These are phyloP conservation scores for Salix purpurea DNA, from an alignment of 345 rosid genomes.

Conservation along the genomic window DNA sequence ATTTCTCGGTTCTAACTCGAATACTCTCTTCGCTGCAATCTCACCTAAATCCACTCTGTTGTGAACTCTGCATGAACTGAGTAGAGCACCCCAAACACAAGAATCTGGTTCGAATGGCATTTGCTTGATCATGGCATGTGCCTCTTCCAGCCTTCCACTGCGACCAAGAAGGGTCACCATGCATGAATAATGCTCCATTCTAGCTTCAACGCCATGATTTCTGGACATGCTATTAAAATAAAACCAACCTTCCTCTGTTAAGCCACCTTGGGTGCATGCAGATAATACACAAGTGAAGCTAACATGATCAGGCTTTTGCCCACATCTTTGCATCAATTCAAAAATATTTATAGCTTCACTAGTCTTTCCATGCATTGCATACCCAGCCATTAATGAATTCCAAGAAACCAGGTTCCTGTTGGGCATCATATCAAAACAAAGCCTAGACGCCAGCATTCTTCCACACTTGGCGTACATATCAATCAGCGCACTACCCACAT, in stretches of 20 bases:
- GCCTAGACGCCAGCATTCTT: constrained; percentile 43
- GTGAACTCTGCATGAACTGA: constrained; percentile 71
- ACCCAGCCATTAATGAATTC: constrained; percentile 70
- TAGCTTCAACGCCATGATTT: constrained; percentile 47
- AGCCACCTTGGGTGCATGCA: constrained; percentile 65
- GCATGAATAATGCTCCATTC: constrained; percentile 73
- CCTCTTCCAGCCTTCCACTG: constrained; percentile 62
- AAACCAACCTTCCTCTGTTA: constrained; percentile 46
- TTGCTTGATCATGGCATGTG: constrained; percentile 48
- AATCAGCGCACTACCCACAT: constrained; percentile 62
- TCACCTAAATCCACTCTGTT: constrained; percentile 59
- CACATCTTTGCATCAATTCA: constrained; percentile 45
- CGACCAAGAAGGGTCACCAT: constrained; percentile 75
- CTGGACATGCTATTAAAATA: constrained; percentile 49
- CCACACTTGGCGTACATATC: constrained; percentile 87
- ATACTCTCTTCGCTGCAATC: constrained; percentile 47
- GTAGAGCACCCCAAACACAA: constrained; percentile 81
- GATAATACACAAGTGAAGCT: constrained; percentile 58
- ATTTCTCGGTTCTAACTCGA: constrained; percentile 50
- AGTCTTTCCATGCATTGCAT: constrained; percentile 66
- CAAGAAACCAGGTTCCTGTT: constrained; percentile 61
- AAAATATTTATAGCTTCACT: constrained; percentile 52
- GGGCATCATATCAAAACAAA: constrained; percentile 52
- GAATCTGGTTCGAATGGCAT: constrained; percentile 62
- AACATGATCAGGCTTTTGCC: constrained; percentile 51